Evolutionary conservation across 768 basidiomycete species (phyloP).

Genomic region (Gymnopilus junonius): DNA sequence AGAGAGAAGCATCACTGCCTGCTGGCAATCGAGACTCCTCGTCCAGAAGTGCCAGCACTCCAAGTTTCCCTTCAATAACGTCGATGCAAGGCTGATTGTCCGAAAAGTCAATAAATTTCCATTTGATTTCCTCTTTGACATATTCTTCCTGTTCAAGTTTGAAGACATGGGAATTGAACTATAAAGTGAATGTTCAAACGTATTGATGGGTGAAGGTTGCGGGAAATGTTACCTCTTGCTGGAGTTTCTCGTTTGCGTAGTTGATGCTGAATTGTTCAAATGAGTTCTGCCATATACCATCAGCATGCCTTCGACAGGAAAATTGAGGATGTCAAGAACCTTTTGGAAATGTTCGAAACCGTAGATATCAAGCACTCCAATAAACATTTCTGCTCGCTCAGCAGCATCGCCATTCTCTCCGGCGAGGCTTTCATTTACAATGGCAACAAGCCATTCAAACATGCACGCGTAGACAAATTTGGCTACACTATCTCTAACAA

Average conservation of each 20-base stretch:
- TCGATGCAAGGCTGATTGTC: conserved; percentile 99
- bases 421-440: conserved; percentile 95
- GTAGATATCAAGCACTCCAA: conserved; percentile 98
- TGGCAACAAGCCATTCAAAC: conserved; percentile 98
- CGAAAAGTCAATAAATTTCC: conserved; percentile 99
- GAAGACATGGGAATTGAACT: conserved; percentile 99
- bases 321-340: conserved; percentile 40
- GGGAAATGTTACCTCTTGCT: conserved; percentile 78
- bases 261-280: conserved; percentile 99
- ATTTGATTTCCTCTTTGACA: conserved; percentile 96
- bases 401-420: conserved; percentile 95
- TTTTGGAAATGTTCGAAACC: conserved; percentile 98
- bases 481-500: conserved; percentile 94
- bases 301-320: conserved; percentile 2
- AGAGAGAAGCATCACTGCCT: conserved; percentile 90
- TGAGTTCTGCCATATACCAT: conserved; percentile 58
- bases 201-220: neutral
- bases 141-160: conserved; percentile 99
- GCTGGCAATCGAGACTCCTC: conserved; percentile 97
- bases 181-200: conserved; percentile 10
- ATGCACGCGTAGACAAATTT: conserved; percentile 99
- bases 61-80: conserved; percentile 96
- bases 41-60: conserved; percentile 91
- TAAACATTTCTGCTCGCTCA: conserved; percentile 94
- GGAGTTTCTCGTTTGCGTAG: conserved; percentile 97